Conservation (phyloP, 164 flowering plant species). For the Umbilicus rupestris region DNA sequence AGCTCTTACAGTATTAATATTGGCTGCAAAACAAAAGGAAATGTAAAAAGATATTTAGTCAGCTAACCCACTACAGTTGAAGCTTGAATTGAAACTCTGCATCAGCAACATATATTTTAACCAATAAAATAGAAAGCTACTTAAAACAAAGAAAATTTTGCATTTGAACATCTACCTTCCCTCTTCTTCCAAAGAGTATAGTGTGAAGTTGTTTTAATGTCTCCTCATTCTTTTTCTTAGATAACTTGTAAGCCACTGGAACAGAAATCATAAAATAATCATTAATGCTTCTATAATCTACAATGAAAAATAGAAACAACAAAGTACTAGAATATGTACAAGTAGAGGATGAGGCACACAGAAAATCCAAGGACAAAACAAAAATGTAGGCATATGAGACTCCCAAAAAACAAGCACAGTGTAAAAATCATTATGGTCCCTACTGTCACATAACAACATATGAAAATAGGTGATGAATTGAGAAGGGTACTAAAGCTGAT, state of each 20-base stretch:
- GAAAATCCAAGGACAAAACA: not conserved
- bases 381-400: not conserved
- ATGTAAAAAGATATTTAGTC: too few species aligned
- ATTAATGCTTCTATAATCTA: not conserved
- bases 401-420: not conserved
- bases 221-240: conserved; percentile 86
- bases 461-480: not conserved
- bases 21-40: too few species aligned
- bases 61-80: too few species aligned
- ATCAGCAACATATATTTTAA: not conserved
- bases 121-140: not conserved
- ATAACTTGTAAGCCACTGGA: conserved; percentile 90
- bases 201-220: conserved; percentile 64
- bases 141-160: not conserved
- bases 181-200: conserved; percentile 68
- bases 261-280: conserved; percentile 18
- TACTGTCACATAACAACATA: not conserved
- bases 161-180: conserved; percentile 37
- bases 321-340: too few species aligned
- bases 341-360: not conserved
- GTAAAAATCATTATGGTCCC: not conserved
- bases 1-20: too few species aligned
- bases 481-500: not conserved
- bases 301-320: too few species aligned
- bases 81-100: too few species aligned